Evolutionary conservation across 129 eudicot genomes (phyloP), one percentile per base, ranked within the genome.

Genomic region (Sambucus nigra): DNA sequence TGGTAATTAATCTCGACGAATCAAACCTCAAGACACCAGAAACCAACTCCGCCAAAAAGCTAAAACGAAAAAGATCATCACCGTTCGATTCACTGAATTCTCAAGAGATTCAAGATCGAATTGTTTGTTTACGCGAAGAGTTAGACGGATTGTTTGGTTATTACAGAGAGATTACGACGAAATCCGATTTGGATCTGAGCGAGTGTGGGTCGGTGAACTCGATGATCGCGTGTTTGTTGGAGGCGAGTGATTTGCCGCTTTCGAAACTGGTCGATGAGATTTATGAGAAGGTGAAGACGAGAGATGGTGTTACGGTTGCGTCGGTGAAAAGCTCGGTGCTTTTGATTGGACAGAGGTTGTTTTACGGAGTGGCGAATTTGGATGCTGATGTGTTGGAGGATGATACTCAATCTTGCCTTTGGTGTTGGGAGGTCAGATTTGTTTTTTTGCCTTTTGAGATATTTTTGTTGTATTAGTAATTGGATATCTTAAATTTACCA

Each of bases 361-460:
- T 44, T 35, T 86, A 86, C 39, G 96, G 99, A 18, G 78, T 86
- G 57, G 65, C 66, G 0, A 59, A 70, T 31, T 62, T 68, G 0
- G 86, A 86, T 72, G 91, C 81, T 22, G 96, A 92, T 80, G 82
- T 92, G 49, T 61, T 86, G 73, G 96, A 92, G 70, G 99, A 92
- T 52, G 99, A 92, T 28, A 29, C 81, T 5, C 69, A 67, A 55
- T 73, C 76, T 33, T 78, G 85, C 41, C 94, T 86, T 47, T 86
- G 99, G 99, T 86, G 94, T 19, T 86, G 99, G 99, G 99, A 92
- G 99, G 99, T 92, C 53, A 71, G 44, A 51, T 26, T 0, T 23
- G 0, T 23, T 28, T 33, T 58, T 46, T 17, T 58, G 28, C 25
- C n/a, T 35, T 74, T 29, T 3, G 35, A 8, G 35, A 29, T 3